Conservation (phyloP, 371 early-diverging fungal genomes). For the Mucor plumbeus region DNA sequence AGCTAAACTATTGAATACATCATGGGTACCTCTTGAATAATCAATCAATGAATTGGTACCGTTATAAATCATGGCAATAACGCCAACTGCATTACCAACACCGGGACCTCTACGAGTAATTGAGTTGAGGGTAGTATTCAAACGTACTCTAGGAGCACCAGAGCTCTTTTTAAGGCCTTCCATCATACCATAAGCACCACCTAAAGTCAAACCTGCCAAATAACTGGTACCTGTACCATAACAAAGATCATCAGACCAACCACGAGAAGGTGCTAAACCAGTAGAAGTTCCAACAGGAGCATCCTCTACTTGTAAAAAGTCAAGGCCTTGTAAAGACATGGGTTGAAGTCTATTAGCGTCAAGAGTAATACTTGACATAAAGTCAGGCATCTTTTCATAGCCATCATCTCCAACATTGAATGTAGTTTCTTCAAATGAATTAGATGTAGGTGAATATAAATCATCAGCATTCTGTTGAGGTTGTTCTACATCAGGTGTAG, state of each 20-base stretch:
- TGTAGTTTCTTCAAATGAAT: conserved; percentile 9
- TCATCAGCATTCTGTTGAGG: conserved; percentile 20
- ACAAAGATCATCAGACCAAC: conserved; percentile 86
- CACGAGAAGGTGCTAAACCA: conserved; percentile 72
- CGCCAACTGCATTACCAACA: conserved; percentile 84
- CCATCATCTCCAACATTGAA: conserved; percentile 32
- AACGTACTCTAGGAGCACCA: conserved; percentile 69
- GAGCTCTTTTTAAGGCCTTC: conserved; percentile 76
- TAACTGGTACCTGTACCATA: conserved; percentile 88
- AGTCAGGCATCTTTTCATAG: conserved; percentile 59
- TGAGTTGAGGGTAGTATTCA: conserved; percentile 84
- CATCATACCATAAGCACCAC: conserved; percentile 83
- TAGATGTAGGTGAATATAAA: conserved; percentile 16
- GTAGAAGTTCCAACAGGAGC: conserved; percentile 29
- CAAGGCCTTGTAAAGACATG: conserved; percentile 64
- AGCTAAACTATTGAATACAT: conserved; percentile 71
- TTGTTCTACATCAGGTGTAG: conserved; percentile 1
- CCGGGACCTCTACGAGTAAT: conserved; percentile 89
- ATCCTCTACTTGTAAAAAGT: conserved; percentile 65
- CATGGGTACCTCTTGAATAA: conserved; percentile 65
- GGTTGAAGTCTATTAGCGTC: conserved; percentile 64
- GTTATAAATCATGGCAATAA: conserved; percentile 84
- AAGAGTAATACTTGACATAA: conserved; percentile 55
- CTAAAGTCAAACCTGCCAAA: conserved; percentile 75
- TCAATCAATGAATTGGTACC: conserved; percentile 74